Percentiles rank a stretch among this genome's conserved stretches.
phyloP scores from a whole-genome alignment of 2,329 filamentous ascomycete genomes.

The Neofusicoccum ribis region DNA sequence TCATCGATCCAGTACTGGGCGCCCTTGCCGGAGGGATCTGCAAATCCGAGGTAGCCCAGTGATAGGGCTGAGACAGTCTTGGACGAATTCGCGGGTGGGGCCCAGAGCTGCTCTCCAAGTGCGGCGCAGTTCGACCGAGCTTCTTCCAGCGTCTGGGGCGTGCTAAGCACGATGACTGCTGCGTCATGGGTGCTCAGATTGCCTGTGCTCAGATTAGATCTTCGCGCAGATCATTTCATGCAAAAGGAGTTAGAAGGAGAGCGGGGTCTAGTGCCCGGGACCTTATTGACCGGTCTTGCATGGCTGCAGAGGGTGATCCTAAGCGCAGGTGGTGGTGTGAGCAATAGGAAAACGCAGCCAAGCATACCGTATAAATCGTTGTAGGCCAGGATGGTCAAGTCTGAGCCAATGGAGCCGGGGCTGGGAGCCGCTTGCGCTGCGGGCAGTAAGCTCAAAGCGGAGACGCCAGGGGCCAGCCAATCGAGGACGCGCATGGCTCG shows the following conservation, averaged over 20 bases:
- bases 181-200: constrained; percentile 13
- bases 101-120: constrained; percentile 22
- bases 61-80: constrained; percentile 1
- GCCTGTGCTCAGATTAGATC: constrained; percentile 20
- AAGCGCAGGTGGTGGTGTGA: not conserved
- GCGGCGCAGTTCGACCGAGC: constrained; percentile 20
- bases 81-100: not conserved
- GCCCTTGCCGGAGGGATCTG: not conserved
- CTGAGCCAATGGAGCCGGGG: constrained; percentile 29
- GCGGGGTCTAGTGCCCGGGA: not conserved
- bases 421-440: constrained; percentile 24
- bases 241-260: not conserved
- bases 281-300: not conserved
- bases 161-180: constrained; percentile 21
- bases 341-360: not conserved
- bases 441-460: not conserved
- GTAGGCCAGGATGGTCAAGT: constrained; percentile 27
- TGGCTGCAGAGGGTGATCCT: not conserved
- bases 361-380: constrained; percentile 24
- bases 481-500: constrained; percentile 1
- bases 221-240: not conserved
- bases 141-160: constrained; percentile 17
- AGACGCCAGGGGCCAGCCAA: not conserved
- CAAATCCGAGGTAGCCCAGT: constrained; percentile 19
- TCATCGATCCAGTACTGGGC: constrained; percentile 21